Evolutionary conservation across 495 filamentous ascomycete genomes (phyloP).

Genomic region (Hypoxylon fuscum): DNA sequence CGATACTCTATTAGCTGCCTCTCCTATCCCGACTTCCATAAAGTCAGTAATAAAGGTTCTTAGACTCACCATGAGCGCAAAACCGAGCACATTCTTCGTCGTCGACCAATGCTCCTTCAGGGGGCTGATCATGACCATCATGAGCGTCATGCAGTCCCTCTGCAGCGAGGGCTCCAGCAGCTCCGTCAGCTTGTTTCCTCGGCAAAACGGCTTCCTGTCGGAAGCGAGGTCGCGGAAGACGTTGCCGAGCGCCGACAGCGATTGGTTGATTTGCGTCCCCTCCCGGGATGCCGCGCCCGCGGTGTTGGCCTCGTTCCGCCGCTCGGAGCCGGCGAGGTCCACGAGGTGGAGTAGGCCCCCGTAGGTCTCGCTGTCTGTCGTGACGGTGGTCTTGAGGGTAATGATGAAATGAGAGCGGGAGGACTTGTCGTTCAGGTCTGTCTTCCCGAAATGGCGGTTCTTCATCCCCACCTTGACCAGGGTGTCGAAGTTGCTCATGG

Average conservation of each 20-base stretch:
- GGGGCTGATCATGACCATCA: slow-evolving; percentile 97
- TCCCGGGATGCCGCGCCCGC: slow-evolving; percentile 47
- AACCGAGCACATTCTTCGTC: slow-evolving; percentile 90
- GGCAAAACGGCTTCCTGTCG: slow-evolving; percentile 83
- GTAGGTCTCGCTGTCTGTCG: slow-evolving; percentile 56
- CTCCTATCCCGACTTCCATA: neutral
- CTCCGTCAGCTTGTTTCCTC: slow-evolving; percentile 94
- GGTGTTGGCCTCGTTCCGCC: slow-evolving; percentile 80
- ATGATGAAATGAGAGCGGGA: slow-evolving; percentile 60
- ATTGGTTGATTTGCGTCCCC: slow-evolving; percentile 55
- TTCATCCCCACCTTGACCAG: slow-evolving; percentile 27
- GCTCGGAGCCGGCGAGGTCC: slow-evolving; percentile 61
- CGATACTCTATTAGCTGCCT: slow-evolving; percentile 2
- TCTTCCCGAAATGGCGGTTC: slow-evolving; percentile 68
- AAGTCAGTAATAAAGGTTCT: too few species aligned
- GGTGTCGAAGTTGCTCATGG: slow-evolving; percentile 21
- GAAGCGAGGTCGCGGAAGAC: slow-evolving; percentile 67
- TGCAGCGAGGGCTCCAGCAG: slow-evolving; percentile 92
- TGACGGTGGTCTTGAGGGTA: slow-evolving; percentile 47
- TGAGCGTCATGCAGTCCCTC: slow-evolving; percentile 94
- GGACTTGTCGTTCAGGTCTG: slow-evolving; percentile 62
- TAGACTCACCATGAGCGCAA: slow-evolving; percentile 80
- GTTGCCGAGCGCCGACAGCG: slow-evolving; percentile 53
- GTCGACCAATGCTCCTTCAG: slow-evolving; percentile 84
- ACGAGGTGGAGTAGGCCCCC: slow-evolving; percentile 57